phyloP scores from a whole-genome alignment of 129 eudicot genomes.

The Escallonia herrerae region DNA sequence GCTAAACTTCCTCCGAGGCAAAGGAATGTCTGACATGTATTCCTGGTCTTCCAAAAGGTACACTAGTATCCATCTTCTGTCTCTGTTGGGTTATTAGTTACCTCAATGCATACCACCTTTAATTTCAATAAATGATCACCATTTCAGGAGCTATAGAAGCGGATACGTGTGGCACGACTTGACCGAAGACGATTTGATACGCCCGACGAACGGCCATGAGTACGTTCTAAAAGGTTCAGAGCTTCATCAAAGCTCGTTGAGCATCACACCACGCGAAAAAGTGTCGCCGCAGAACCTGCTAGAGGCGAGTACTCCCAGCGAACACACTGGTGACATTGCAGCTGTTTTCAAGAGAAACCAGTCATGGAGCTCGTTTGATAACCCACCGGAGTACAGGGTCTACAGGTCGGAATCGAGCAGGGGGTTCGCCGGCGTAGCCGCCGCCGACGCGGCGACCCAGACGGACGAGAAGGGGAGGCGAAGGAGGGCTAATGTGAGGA shows the following conservation, averaged over 20 bases:
- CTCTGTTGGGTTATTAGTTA: not conserved
- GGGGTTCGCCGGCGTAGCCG: constrained; percentile 37
- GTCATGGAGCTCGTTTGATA: constrained; percentile 59
- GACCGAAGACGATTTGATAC: constrained; percentile 41
- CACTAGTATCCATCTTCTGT: not conserved
- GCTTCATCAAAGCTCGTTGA: constrained; percentile 25
- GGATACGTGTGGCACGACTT: constrained; percentile 74
- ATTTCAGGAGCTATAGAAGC: constrained; percentile 53
- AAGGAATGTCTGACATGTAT: constrained; percentile 57
- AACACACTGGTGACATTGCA: constrained; percentile 1
- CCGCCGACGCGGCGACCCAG: constrained; percentile 36
- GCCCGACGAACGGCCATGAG: constrained; percentile 37
- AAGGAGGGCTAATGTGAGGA: constrained; percentile 2
- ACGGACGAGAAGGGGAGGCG: constrained; percentile 26
- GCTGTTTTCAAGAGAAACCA: constrained; percentile 25
- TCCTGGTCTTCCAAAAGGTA: constrained; percentile 72
- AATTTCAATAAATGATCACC: not conserved
- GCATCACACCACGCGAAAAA: constrained; percentile 6
- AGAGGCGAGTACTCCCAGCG: constrained; percentile 4
- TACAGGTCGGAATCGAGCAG: constrained; percentile 49
- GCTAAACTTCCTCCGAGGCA: constrained; percentile 50
- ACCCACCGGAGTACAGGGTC: constrained; percentile 43
- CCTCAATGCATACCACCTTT: not conserved
- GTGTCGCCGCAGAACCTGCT: constrained; percentile 8
- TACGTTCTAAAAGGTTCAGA: constrained; percentile 61